Conservation (phyloP, 2,329 filamentous ascomycete genomes). For the Fusarium sp. region DNA sequence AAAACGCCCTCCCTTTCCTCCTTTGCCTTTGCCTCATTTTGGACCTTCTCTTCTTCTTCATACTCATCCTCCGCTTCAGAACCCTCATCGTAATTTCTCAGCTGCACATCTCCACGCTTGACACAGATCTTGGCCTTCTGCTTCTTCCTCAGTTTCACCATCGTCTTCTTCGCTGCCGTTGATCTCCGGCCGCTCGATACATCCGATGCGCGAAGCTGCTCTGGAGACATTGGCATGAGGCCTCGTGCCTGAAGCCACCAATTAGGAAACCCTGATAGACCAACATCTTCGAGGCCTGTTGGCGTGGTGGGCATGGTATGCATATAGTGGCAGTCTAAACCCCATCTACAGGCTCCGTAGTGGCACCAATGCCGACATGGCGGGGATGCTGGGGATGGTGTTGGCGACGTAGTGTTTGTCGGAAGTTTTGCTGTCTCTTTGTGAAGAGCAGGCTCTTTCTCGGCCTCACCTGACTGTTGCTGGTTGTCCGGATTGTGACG, state of each 20-base stretch:
- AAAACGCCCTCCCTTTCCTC: conserved; percentile 20
- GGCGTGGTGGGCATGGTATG: conserved; percentile 62
- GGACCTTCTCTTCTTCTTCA: not conserved
- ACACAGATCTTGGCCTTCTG: conserved; percentile 4
- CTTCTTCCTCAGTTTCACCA: conserved; percentile 11
- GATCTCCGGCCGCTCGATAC: conserved; percentile 9
- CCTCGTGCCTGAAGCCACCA: conserved; percentile 57
- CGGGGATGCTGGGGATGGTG: not conserved
- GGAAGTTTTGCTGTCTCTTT: not conserved
- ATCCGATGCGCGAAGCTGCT: conserved; percentile 5
- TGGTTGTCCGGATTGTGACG: conserved; percentile 33
- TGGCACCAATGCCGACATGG: conserved; percentile 62
- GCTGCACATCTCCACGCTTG: not conserved
- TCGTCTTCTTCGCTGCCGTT: conserved; percentile 7
- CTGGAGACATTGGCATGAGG: conserved; percentile 28
- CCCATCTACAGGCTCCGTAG: conserved; percentile 62
- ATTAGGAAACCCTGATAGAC: conserved; percentile 56
- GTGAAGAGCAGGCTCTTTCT: not conserved
- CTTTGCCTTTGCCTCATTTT: conserved; percentile 3
- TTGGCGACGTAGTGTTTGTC: conserved; percentile 5
- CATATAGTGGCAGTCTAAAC: conserved; percentile 56
- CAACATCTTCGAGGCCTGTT: conserved; percentile 57
- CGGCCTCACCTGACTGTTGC: not conserved
- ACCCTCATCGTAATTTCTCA: not conserved
- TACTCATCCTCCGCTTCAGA: conserved; percentile 8